Base-by-base conservation (phyloP, 495 filamentous ascomycete species). In the Penicillium antarcticum region DNA sequence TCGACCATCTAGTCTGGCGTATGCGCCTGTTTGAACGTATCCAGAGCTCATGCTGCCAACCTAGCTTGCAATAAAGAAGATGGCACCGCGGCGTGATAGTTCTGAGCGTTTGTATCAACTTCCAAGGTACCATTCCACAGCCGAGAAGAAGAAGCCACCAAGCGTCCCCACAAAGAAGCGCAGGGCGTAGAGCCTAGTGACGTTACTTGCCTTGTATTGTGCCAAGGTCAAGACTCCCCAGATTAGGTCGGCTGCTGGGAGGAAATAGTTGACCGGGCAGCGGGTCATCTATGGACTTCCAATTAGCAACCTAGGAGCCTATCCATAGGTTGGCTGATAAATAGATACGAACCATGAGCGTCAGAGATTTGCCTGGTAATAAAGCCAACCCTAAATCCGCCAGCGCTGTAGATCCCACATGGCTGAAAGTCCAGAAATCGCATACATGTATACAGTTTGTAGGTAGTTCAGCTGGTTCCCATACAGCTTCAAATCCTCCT, bases 81-180 rank as follows among this genome's bases (percentile, higher is more conserved):
- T 56, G 7, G 70, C 72, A 4, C 66, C 73, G 23, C 76, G 63
- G 13, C 71, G 66, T 12, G 63, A 66, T 5, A 70, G 47, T 47
- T 70, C 67, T 8, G 60, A 56, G 32, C 62, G 53, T 29, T 64
- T 60, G 26, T 70, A 70, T 65, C 67, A 70, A 17, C 65, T 48
- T 21, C 67, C 67, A 13, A 70, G 48, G 38, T 61, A 61, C 60
- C 57, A 63, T 36, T 63, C 57, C 0, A 63, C 60, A 4, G 60
- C 63, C 5, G 90, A 90, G 4, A 94, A 89, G 58, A 94, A 95
- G 19, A 79, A 76, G 0, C 85, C 90, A 33, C 89, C 90, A 3
- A 95, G 80, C 46, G 92, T 89, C 26, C 90, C 89, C 42, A 95
- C 80, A 69, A 95, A 94, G 74, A 94, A 92, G 16, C 90, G 84